Conservation (phyloP, 164 flowering plant genomes). For the Vitis rupestris region DNA sequence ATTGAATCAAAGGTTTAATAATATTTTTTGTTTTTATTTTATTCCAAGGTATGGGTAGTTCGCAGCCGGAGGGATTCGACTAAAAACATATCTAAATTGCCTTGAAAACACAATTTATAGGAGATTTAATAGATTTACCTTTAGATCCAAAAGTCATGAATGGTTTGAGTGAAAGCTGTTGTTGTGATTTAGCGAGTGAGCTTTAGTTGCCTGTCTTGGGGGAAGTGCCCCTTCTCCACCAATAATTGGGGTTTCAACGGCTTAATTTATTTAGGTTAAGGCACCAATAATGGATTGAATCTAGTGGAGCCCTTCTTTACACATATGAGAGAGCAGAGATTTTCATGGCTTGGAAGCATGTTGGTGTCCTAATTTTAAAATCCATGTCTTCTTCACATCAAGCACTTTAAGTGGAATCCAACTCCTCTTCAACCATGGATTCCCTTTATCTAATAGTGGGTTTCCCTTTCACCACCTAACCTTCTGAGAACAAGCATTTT, state of each 20-base stretch:
- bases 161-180: constrained; percentile 4
- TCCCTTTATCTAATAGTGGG: constrained; percentile 30
- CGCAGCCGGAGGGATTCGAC: neutral
- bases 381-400: constrained; percentile 55
- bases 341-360: constrained; percentile 49
- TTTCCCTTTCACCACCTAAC: constrained; percentile 63
- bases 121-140: neutral
- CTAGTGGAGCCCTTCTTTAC: constrained; percentile 64
- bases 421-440: constrained; percentile 66
- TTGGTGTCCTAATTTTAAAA: constrained; percentile 40
- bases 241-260: constrained; percentile 48
- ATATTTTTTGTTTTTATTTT: neutral
- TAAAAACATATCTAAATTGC: neutral
- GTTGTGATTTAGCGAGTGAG: too few relatives aligned
- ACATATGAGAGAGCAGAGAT: constrained; percentile 42
- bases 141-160: neutral
- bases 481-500: constrained; percentile 15
- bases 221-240: constrained; percentile 23
- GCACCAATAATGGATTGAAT: constrained; percentile 51
- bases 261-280: constrained; percentile 31
- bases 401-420: constrained; percentile 72
- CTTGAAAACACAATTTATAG: neutral
- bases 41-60: neutral
- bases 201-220: constrained; percentile 21
- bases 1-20: neutral